phyloP scores from a whole-genome alignment of 1,284 basidiomycete species.

The Sporisorium reilianum region DNA sequence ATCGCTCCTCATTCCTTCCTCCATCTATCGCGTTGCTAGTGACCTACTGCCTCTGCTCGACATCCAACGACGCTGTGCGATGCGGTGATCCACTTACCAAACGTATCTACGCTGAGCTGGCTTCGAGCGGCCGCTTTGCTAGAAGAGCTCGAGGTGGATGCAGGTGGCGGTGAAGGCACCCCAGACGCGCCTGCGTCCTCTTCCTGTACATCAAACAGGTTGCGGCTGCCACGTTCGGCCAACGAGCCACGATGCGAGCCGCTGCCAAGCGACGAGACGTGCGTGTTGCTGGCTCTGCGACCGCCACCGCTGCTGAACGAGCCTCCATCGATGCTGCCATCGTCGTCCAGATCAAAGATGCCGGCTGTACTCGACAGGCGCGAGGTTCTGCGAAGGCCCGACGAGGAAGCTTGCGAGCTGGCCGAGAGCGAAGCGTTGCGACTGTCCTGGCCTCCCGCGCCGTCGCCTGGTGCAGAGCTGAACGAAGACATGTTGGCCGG shows the following conservation, averaged over 20 bases:
- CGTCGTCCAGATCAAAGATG: slow-evolving; percentile 58
- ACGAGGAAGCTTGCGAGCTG: slow-evolving; percentile 42
- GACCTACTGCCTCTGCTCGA: too few species aligned
- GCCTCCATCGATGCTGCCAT: slow-evolving; percentile 25
- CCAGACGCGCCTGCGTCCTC: slow-evolving; percentile 22
- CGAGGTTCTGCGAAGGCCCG: slow-evolving; percentile 30
- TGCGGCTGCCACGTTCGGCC: slow-evolving; percentile 26
- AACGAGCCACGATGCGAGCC: slow-evolving; percentile 30
- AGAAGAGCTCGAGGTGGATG: slow-evolving; percentile 16
- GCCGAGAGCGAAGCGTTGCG: slow-evolving; percentile 37
- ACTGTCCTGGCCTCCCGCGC: slow-evolving; percentile 20
- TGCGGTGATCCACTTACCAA: slow-evolving; percentile 24
- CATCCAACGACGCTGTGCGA: neutral
- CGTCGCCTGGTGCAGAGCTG: slow-evolving; percentile 37
- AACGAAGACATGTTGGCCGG: slow-evolving; percentile 25
- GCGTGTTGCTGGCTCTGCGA: slow-evolving; percentile 33
- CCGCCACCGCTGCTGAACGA: slow-evolving; percentile 19
- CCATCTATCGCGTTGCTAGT: too few species aligned
- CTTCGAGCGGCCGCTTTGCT: slow-evolving; percentile 20
- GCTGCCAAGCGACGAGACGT: slow-evolving; percentile 33
- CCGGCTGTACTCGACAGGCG: slow-evolving; percentile 55
- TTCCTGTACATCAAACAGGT: slow-evolving; percentile 40
- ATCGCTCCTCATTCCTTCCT: neutral
- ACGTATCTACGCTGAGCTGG: slow-evolving; percentile 30
- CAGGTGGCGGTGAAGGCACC: slow-evolving; percentile 10